Conservation (phyloP, 2,329 filamentous ascomycete genomes). For the Paramyrothecium roridum region DNA sequence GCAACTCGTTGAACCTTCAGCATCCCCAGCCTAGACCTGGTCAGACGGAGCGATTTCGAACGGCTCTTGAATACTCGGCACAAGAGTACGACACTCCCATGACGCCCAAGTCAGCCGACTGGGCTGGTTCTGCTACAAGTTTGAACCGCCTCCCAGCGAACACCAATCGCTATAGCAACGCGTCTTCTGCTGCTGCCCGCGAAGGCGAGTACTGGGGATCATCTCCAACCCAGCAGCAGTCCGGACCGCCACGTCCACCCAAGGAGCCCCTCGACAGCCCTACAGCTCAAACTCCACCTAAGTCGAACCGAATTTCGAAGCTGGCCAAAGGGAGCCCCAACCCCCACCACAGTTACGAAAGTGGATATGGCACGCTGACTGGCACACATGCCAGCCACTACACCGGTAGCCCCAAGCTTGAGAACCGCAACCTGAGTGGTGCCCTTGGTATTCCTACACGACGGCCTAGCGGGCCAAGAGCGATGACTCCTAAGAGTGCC, state of each 20-base stretch:
- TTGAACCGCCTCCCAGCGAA: constrained; percentile 49
- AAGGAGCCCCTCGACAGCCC: constrained; percentile 56
- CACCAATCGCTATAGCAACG: constrained; percentile 46
- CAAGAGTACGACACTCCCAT: constrained; percentile 61
- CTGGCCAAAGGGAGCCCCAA: constrained; percentile 52
- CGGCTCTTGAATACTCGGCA: constrained; percentile 69
- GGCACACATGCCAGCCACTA: constrained; percentile 46
- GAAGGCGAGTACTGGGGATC: constrained; percentile 43
- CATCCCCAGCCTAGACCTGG: constrained; percentile 76
- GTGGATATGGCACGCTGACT: constrained; percentile 48
- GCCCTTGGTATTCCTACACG: constrained; percentile 50
- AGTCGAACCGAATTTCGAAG: constrained; percentile 45
- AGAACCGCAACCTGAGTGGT: constrained; percentile 55
- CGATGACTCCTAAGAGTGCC: constrained; percentile 57
- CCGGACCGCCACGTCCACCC: constrained; percentile 55
- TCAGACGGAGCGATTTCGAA: constrained; percentile 71
- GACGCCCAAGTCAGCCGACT: constrained; percentile 60
- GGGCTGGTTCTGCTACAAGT: constrained; percentile 59
- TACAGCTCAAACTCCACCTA: constrained; percentile 40
- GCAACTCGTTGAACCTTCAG: constrained; percentile 75
- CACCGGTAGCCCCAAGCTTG: constrained; percentile 51
- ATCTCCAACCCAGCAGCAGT: constrained; percentile 35
- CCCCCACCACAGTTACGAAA: constrained; percentile 55
- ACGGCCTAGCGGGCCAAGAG: constrained; percentile 55
- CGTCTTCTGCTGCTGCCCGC: constrained; percentile 28